A percentile compares a stretch with the other conserved stretches of the same genome.
These are phyloP conservation scores for Schwanniomyces sp. DNA, from an alignment of 805 yeast species.

Conservation along the genomic window DNA sequence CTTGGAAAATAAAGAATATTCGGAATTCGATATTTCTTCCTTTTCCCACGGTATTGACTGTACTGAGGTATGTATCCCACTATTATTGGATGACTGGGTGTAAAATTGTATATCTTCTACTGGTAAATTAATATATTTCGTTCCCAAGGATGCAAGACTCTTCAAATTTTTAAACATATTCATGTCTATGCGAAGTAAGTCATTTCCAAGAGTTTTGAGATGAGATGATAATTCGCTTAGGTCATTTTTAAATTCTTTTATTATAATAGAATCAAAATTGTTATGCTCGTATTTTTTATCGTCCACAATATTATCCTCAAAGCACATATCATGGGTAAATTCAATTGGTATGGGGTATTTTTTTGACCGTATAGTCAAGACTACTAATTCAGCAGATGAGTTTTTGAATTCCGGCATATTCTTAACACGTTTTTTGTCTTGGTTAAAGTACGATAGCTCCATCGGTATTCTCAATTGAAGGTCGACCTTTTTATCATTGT, in stretches of 20 bases:
- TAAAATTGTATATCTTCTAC: constrained; percentile 17
- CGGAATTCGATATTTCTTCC: constrained; percentile 8
- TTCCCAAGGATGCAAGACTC: constrained; percentile 29
- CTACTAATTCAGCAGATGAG: constrained; percentile 34
- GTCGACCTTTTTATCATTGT: constrained; percentile 11
- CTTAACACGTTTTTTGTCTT: constrained; percentile 7
- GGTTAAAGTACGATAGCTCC: constrained; percentile 26
- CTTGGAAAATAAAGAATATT: constrained; percentile 23
- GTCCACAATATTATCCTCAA: constrained; percentile 31
- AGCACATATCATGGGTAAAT: constrained; percentile 39
- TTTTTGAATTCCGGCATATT: constrained; percentile 33
- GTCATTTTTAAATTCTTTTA: constrained; percentile 28
- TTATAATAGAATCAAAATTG: constrained; percentile 33
- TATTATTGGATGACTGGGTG: constrained; percentile 10
- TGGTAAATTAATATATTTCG: constrained; percentile 33
- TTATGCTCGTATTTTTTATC: constrained; percentile 19
- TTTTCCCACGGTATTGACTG: constrained; percentile 30
- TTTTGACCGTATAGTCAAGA: constrained; percentile 31
- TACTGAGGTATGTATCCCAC: constrained; percentile 21
- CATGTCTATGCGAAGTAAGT: constrained; percentile 32
- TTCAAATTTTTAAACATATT: constrained; percentile 36
- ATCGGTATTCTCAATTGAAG: constrained; percentile 29
- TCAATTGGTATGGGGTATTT: constrained; percentile 40
- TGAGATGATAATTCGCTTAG: constrained; percentile 24
- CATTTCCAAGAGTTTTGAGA: constrained; percentile 35